These are phyloP conservation scores for Zygoascus hellenicus DNA, from an alignment of 1,139 yeast species.

Conservation along the genomic window DNA sequence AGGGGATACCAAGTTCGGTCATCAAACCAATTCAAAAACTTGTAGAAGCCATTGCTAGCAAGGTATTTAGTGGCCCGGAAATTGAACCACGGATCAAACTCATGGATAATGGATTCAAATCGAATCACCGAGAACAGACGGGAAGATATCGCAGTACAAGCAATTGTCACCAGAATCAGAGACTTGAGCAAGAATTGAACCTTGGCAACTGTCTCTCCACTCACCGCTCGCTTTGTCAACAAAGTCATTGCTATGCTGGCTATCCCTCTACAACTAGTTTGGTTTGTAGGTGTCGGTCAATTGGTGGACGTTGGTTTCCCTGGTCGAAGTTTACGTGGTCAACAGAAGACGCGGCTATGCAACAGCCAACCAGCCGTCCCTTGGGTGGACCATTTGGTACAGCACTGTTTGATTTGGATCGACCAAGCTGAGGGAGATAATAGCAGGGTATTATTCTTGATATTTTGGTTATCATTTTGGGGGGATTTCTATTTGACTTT, in stretches of 20 bases:
- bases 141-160: constrained; percentile 87
- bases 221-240: constrained; percentile 1
- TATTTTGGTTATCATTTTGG: too few species aligned
- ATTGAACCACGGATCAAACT: constrained; percentile 98
- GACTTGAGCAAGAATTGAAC: constrained; percentile 48
- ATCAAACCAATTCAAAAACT: constrained; percentile 96
- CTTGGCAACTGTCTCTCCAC: constrained; percentile 17
- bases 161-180: constrained; percentile 61
- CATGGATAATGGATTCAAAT: constrained; percentile 95
- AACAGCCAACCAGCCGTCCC: too few species aligned
- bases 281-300: too few species aligned
- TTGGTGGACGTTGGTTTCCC: too few species aligned
- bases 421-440: too few species aligned
- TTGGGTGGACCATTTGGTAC: too few species aligned
- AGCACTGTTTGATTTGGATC: too few species aligned
- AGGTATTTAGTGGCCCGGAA: constrained; percentile 90
- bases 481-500: too few species aligned
- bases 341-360: too few species aligned
- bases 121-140: constrained; percentile 57
- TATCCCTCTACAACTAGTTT: too few species aligned
- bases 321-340: constrained; percentile 1
- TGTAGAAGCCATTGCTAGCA: constrained; percentile 76
- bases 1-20: constrained; percentile 99
- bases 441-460: too few species aligned
- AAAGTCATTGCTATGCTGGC: constrained; percentile 2